A percentile compares a stretch with the other conserved stretches of the same genome.
These are phyloP conservation scores for Blechomonas ayalai DNA, from an alignment of 208 protist genomes.

Conservation along the genomic window DNA sequence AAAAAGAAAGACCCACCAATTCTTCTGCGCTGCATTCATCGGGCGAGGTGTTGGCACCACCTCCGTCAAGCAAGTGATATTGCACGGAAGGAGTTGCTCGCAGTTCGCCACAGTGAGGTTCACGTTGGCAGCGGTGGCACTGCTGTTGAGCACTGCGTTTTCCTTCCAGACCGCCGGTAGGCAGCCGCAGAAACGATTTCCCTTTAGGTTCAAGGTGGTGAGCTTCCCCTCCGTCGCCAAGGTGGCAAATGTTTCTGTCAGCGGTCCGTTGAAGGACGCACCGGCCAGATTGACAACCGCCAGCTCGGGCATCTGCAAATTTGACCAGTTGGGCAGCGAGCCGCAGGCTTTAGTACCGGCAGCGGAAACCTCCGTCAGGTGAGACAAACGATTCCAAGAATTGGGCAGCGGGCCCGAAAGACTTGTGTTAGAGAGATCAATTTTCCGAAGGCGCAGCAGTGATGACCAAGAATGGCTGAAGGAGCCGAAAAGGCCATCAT, in stretches of 20 bases:
- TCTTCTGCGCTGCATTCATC: no score
- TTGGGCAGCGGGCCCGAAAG: constrained; percentile 24
- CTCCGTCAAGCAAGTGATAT: no score
- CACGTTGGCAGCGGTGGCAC: background rate
- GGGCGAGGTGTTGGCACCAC: no score
- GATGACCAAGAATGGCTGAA: constrained; percentile 21
- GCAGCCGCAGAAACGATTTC: constrained; percentile 23
- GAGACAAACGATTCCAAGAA: constrained; percentile 18
- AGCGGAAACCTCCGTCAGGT: constrained; percentile 14
- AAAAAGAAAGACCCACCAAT: no score
- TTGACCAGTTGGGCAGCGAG: constrained; percentile 20
- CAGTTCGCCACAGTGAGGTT: background rate
- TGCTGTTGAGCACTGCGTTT: background rate
- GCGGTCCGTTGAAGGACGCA: constrained; percentile 13
- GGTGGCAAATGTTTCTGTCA: constrained; percentile 14
- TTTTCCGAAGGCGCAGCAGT: constrained; percentile 12
- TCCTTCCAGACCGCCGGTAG: constrained; percentile 5
- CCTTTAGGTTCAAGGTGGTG: constrained; percentile 11
- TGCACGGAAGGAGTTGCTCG: no score
- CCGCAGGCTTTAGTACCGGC: constrained; percentile 29
- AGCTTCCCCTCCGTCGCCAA: constrained; percentile 4
- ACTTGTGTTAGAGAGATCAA: constrained; percentile 16
- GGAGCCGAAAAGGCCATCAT: constrained; percentile 11
- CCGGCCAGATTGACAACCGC: constrained; percentile 12
- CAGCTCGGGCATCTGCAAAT: constrained; percentile 10